Evolutionary conservation across 2,329 filamentous ascomycete genomes (phyloP).

Genomic region (Fusarium decemcellulare): DNA sequence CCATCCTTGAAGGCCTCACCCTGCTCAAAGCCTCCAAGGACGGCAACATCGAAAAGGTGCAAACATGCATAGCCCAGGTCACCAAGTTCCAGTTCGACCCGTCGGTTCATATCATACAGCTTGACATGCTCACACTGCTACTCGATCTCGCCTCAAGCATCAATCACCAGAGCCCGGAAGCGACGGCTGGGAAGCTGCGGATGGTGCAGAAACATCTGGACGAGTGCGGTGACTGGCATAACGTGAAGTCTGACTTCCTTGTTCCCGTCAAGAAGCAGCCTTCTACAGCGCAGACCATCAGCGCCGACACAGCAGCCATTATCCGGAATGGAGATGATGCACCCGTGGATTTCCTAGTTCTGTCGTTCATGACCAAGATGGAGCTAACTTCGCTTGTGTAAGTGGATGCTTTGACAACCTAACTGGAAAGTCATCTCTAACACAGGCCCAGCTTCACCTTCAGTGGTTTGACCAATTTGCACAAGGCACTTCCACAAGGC

Average conservation of each 20-base stretch:
- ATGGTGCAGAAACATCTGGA: constrained; percentile 75
- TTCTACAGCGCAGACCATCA: constrained; percentile 65
- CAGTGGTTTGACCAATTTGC: constrained; percentile 64
- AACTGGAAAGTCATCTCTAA: constrained; percentile 27
- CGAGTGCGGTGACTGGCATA: constrained; percentile 64
- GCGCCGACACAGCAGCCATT: constrained; percentile 69
- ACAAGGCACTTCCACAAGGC: constrained; percentile 53
- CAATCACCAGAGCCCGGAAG: constrained; percentile 71
- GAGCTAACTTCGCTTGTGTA: constrained; percentile 71
- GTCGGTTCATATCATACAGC: constrained; percentile 72
- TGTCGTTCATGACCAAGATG: constrained; percentile 73
- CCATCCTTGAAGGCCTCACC: constrained; percentile 77
- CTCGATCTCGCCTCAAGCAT: constrained; percentile 80
- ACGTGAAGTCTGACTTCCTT: constrained; percentile 63
- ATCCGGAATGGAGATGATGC: constrained; percentile 63
- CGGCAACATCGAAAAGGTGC: constrained; percentile 78
- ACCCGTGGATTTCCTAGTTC: constrained; percentile 67
- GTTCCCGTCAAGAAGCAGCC: constrained; percentile 69
- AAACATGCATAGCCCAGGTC: constrained; percentile 81
- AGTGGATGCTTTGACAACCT: constrained; percentile 44
- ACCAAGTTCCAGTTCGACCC: constrained; percentile 79
- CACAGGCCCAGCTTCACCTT: constrained; percentile 64
- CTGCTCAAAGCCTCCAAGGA: constrained; percentile 75
- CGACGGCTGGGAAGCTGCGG: constrained; percentile 72
- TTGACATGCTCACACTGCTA: constrained; percentile 75